Percentiles rank a stretch among this genome's conserved stretches.
These are phyloP conservation scores for Paramecium sexaurelia DNA, from an alignment of 73 alveolate genomes.

Conservation along the genomic window DNA sequence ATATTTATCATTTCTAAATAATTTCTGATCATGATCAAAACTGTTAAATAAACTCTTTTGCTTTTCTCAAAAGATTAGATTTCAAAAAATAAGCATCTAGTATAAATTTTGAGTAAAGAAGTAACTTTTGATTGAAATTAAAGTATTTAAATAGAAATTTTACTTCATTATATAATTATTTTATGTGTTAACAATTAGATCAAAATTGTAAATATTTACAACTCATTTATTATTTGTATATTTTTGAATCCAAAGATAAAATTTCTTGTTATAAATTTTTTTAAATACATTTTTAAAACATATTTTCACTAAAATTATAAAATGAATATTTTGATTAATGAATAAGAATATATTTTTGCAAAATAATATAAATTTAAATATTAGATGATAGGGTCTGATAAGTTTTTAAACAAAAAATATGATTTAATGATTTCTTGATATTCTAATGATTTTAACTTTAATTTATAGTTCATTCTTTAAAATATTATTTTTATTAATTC, in stretches of 20 bases:
- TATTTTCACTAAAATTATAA: too few species aligned
- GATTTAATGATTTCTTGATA: not conserved
- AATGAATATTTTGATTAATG: too few species aligned
- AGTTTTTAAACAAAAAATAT: not conserved
- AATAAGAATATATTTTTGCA: too few species aligned
- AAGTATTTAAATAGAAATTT: not conserved
- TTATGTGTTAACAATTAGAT: too few species aligned
- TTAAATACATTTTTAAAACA: too few species aligned
- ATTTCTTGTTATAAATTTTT: too few species aligned
- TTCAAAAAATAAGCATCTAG: not conserved
- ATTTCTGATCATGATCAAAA: not conserved
- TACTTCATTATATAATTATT: not conserved
- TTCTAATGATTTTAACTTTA: not conserved
- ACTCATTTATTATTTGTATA: too few species aligned
- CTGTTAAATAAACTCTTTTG: not conserved
- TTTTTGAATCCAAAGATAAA: too few species aligned
- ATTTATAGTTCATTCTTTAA: not conserved
- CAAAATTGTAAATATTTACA: too few species aligned
- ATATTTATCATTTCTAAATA: not conserved
- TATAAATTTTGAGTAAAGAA: slow-evolving; percentile 4
- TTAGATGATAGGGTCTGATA: not conserved
- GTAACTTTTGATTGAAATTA: not conserved
- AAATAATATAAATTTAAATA: too few species aligned
- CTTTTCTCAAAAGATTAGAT: not conserved
- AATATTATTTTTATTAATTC: not conserved